These are phyloP conservation scores for Coemansia sp. DNA, from an alignment of 192 early-diverging fungal species.

Conservation along the genomic window DNA sequence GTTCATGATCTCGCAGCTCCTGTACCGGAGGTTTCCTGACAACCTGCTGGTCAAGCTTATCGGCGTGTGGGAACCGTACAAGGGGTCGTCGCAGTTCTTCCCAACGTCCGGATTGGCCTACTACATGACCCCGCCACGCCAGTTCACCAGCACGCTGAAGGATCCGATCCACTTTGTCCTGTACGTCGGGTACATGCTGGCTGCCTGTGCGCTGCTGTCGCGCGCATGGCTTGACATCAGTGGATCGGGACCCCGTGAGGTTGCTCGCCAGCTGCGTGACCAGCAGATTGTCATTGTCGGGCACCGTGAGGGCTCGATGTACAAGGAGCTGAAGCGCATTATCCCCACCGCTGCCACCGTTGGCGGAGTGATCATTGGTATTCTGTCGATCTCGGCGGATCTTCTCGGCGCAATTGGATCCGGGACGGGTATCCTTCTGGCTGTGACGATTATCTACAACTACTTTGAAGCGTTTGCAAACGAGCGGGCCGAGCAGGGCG, in stretches of 20 bases:
- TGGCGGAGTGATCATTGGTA: constrained; percentile 95
- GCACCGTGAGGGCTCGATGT: constrained; percentile 93
- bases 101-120: constrained; percentile 94
- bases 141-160: constrained; percentile 74
- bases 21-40: constrained; percentile 96
- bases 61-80: constrained; percentile 95
- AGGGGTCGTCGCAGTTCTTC: constrained; percentile 94
- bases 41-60: constrained; percentile 91
- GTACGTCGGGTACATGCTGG: constrained; percentile 93
- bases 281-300: constrained; percentile 95
- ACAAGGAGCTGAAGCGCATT: constrained; percentile 99
- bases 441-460: constrained; percentile 99
- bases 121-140: constrained; percentile 97
- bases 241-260: constrained; percentile 96
- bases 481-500: constrained; percentile 67
- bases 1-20: constrained; percentile 98
- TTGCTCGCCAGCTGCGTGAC: constrained; percentile 96
- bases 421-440: constrained; percentile 97
- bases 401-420: constrained; percentile 98
- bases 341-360: constrained; percentile 98
- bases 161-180: constrained; percentile 96
- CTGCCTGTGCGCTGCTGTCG: constrained; percentile 93
- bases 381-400: constrained; percentile 94
- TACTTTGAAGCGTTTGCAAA: constrained; percentile 98
- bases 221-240: constrained; percentile 99